Conservation (phyloP, 305 asterid species). For the Rubia tinctorum region DNA sequence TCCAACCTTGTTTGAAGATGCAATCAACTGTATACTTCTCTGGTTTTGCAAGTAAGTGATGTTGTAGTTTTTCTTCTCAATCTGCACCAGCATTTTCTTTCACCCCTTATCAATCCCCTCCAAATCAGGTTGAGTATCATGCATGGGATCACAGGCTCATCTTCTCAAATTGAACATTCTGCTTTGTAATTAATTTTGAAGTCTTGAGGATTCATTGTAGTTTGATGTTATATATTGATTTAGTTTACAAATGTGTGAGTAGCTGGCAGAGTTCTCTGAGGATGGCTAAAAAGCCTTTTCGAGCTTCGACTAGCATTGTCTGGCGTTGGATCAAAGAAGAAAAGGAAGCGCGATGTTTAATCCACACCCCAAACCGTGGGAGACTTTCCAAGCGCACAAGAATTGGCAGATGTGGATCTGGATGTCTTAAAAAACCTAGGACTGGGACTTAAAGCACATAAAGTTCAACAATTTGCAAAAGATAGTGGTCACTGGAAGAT, state of each 20-base stretch:
- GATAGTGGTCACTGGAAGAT: not conserved
- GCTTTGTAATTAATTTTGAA: too few relatives aligned
- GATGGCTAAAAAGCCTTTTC: constrained; percentile 13
- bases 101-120: too few relatives aligned
- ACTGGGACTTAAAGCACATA: not conserved
- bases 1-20: constrained; percentile 55
- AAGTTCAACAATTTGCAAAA: constrained; percentile 8
- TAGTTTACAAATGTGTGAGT: not conserved
- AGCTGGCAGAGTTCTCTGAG: constrained; percentile 1
- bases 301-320: constrained; percentile 5
- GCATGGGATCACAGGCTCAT: too few relatives aligned
- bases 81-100: too few relatives aligned
- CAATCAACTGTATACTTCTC: constrained; percentile 22
- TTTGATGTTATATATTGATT: too few relatives aligned
- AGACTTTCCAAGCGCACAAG: constrained; percentile 16
- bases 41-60: constrained; percentile 13
- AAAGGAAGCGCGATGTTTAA: not conserved
- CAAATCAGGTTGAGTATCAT: too few relatives aligned
- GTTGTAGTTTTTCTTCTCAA: too few relatives aligned
- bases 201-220: too few relatives aligned
- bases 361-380: not conserved
- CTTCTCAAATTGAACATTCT: too few relatives aligned
- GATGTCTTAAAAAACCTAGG: not conserved
- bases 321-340: not conserved
- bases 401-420: constrained; percentile 5